These are phyloP conservation scores for Theobroma cacao DNA, from an alignment of 345 rosid genomes.

Conservation along the genomic window DNA sequence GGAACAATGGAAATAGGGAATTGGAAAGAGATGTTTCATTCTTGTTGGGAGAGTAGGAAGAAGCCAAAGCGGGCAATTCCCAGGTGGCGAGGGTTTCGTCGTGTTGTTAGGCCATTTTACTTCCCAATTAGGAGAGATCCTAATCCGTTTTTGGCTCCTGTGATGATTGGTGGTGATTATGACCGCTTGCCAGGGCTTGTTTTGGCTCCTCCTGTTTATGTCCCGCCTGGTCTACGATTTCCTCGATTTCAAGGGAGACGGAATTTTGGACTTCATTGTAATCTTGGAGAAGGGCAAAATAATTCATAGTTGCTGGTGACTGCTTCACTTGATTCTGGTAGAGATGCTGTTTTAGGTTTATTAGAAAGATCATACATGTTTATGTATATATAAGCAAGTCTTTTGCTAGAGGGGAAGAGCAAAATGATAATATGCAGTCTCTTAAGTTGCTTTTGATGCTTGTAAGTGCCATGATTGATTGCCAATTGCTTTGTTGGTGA, in stretches of 20 bases:
- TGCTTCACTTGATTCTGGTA: neutral
- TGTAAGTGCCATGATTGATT: neutral
- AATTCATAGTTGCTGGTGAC: neutral
- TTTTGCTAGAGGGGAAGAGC: neutral
- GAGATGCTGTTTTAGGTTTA: neutral
- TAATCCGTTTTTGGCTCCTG: conserved; percentile 21
- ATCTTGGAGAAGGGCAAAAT: conserved; percentile 30
- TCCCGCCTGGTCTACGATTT: conserved; percentile 14
- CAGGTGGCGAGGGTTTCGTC: neutral
- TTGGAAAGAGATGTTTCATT: conserved; percentile 51
- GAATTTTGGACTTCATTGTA: conserved; percentile 29
- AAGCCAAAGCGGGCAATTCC: conserved; percentile 12
- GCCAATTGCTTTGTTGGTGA: neutral
- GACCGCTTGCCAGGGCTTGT: conserved; percentile 30
- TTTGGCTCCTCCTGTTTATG: conserved; percentile 13
- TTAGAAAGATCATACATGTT: neutral
- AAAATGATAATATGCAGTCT: neutral
- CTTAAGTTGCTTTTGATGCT: neutral
- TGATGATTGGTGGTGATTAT: conserved; percentile 35
- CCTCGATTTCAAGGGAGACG: conserved; percentile 12
- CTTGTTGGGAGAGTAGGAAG: conserved; percentile 32
- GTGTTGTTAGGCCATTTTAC: neutral
- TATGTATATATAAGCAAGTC: neutral
- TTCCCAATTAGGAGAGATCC: conserved; percentile 25
- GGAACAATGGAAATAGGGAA: neutral